Conservation (phyloP, 2,329 filamentous ascomycete genomes). For the Arthroderma sp. region DNA sequence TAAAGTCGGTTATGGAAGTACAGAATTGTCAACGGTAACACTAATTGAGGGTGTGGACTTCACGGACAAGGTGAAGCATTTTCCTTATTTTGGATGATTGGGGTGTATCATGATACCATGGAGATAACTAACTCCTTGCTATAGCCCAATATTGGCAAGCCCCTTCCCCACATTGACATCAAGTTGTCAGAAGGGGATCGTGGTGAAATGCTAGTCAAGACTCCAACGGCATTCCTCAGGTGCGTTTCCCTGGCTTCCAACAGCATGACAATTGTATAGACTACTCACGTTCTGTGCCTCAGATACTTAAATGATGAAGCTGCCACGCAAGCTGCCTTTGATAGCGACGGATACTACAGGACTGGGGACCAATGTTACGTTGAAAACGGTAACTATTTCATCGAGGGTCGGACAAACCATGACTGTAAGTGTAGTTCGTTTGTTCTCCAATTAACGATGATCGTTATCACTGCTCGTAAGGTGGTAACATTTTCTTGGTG, state of each 20-base stretch:
- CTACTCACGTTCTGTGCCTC: background rate
- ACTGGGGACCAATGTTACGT: slow-evolving; percentile 12
- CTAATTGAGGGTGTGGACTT: background rate
- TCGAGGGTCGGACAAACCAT: slow-evolving; percentile 11
- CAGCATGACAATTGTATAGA: background rate
- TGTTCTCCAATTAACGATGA: no score
- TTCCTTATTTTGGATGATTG: background rate
- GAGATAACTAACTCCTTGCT: background rate
- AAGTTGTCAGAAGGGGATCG: slow-evolving; percentile 7
- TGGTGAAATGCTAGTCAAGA: slow-evolving; percentile 9
- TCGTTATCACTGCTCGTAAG: no score
- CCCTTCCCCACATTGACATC: slow-evolving; percentile 1
- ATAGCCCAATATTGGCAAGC: slow-evolving; percentile 7
- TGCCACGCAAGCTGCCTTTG: slow-evolving; percentile 6
- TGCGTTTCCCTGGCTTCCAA: background rate
- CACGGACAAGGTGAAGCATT: background rate
- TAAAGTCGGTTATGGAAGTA: background rate
- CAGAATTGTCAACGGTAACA: background rate
- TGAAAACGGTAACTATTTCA: slow-evolving; percentile 8
- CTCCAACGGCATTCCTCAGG: slow-evolving; percentile 4
- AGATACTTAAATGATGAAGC: slow-evolving; percentile 7
- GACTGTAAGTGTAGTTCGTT: slow-evolving; percentile 10
- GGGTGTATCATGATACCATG: background rate
- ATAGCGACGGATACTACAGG: slow-evolving; percentile 13
- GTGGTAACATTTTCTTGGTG: no score